phyloP scores from a whole-genome alignment of 306 rosid species.

The Psophocarpus tetragonolobus region DNA sequence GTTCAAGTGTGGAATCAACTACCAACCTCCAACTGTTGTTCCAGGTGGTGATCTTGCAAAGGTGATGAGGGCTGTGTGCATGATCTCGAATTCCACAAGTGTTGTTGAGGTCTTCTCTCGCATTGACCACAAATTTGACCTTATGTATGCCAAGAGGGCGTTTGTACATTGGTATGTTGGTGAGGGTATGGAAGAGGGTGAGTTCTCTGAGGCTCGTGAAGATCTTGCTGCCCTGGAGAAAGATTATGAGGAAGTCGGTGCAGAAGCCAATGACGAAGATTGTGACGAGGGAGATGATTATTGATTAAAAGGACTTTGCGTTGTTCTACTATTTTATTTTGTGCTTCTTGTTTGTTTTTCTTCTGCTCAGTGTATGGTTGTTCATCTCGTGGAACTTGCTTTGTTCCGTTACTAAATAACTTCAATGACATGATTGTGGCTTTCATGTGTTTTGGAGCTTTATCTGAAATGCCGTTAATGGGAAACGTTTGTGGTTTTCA shows the following conservation, averaged over 20 bases:
- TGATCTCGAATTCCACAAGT: slow-evolving; percentile 81
- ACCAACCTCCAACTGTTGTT: slow-evolving; percentile 88
- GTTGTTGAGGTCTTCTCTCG: slow-evolving; percentile 68
- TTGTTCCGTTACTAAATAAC: slow-evolving; percentile 28
- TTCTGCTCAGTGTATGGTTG: background rate
- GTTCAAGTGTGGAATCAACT: slow-evolving; percentile 84
- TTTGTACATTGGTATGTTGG: slow-evolving; percentile 92
- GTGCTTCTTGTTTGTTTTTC: background rate
- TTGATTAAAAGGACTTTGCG: slow-evolving; percentile 28
- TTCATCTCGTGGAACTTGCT: background rate
- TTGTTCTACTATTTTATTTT: background rate
- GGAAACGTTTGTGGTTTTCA: too few relatives aligned
- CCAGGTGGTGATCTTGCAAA: slow-evolving; percentile 91
- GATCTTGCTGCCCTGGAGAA: slow-evolving; percentile 81
- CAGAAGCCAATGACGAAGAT: slow-evolving; percentile 74
- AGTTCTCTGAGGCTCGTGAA: slow-evolving; percentile 91
- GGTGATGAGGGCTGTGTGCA: slow-evolving; percentile 86
- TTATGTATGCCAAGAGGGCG: slow-evolving; percentile 63
- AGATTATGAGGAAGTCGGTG: slow-evolving; percentile 86
- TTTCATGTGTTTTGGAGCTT: background rate
- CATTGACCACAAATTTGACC: slow-evolving; percentile 52
- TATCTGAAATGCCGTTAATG: background rate
- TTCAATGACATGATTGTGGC: too few relatives aligned
- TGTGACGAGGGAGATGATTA: slow-evolving; percentile 75
- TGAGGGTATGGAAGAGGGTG: slow-evolving; percentile 94